A percentile compares a stretch with the other conserved stretches of the same genome.
Evolutionary conservation across 345 rosid genomes (phyloP).

Genomic region (Jatropha curcas): DNA sequence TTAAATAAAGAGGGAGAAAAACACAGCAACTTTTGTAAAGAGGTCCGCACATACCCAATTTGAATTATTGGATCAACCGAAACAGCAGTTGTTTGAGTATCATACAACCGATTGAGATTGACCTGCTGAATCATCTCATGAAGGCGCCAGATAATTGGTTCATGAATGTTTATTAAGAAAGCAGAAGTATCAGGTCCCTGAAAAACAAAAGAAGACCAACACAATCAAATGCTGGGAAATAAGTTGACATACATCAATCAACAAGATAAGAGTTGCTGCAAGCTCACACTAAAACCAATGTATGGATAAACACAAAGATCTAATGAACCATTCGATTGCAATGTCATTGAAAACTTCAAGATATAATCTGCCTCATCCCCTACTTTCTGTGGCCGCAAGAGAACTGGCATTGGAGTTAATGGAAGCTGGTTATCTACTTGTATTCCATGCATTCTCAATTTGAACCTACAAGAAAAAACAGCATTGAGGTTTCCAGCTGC

Average conservation of each 20-base stretch:
- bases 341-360: slow-evolving; percentile 73
- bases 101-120: slow-evolving; percentile 66
- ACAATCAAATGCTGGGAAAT: slow-evolving; percentile 12
- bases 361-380: slow-evolving; percentile 67
- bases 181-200: slow-evolving; percentile 87
- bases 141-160: slow-evolving; percentile 98
- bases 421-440: slow-evolving; percentile 99
- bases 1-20: neutral
- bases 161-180: slow-evolving; percentile 88
- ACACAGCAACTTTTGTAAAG: neutral
- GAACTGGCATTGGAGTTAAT: slow-evolving; percentile 90
- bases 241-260: neutral
- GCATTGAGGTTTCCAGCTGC: neutral
- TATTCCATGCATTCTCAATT: slow-evolving; percentile 73
- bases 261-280: slow-evolving; percentile 10
- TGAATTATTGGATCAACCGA: slow-evolving; percentile 96
- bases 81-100: slow-evolving; percentile 70
- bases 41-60: slow-evolving; percentile 61
- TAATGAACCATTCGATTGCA: slow-evolving; percentile 79
- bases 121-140: slow-evolving; percentile 95
- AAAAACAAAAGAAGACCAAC: slow-evolving; percentile 22
- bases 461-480: slow-evolving; percentile 56
- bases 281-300: slow-evolving; percentile 74
- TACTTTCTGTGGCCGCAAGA: slow-evolving; percentile 86
- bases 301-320: slow-evolving; percentile 84